These are phyloP conservation scores for Exutisphaerella laricina DNA, from an alignment of 2,329 filamentous ascomycete genomes.

Conservation along the genomic window DNA sequence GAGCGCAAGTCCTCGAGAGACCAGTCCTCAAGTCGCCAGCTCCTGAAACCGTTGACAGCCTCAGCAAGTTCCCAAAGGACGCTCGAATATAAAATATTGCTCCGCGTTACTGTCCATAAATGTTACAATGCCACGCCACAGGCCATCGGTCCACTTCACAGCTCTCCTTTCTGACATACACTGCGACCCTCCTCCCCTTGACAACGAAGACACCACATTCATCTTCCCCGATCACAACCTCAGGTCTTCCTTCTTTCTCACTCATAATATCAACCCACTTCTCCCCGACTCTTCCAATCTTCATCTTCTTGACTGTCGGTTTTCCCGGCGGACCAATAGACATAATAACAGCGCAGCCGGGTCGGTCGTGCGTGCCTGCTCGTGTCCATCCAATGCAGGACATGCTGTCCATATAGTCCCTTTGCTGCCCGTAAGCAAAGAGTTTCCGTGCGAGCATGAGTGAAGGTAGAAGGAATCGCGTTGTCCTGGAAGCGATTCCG, in stretches of 20 bases:
- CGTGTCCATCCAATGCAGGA: slow-evolving; percentile 59
- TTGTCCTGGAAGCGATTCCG: slow-evolving; percentile 28
- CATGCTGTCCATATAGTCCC: slow-evolving; percentile 57
- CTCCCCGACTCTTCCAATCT: slow-evolving; percentile 55
- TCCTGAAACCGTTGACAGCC: too few species aligned
- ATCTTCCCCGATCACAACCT: slow-evolving; percentile 54
- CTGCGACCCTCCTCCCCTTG: slow-evolving; percentile 49
- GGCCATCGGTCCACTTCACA: slow-evolving; percentile 46
- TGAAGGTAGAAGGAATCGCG: slow-evolving; percentile 44
- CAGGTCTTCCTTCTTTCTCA: slow-evolving; percentile 50
- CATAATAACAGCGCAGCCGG: slow-evolving; percentile 32
- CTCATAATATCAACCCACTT: slow-evolving; percentile 56
- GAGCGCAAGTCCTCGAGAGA: too few species aligned
- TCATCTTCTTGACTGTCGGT: slow-evolving; percentile 51
- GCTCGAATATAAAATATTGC: too few species aligned
- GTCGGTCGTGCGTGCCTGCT: slow-evolving; percentile 41
- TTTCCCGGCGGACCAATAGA: slow-evolving; percentile 23
- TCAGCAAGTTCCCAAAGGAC: too few species aligned
- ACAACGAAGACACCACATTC: slow-evolving; percentile 57
- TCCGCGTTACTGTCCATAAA: slow-evolving; percentile 15
- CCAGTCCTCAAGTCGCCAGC: too few species aligned
- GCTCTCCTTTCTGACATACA: slow-evolving; percentile 57
- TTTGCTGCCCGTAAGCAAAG: slow-evolving; percentile 61
- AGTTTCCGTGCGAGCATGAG: slow-evolving; percentile 58
- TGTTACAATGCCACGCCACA: slow-evolving; percentile 12